These are phyloP conservation scores for Leptomonas seymouri DNA, from an alignment of 208 protist species.

Conservation along the genomic window DNA sequence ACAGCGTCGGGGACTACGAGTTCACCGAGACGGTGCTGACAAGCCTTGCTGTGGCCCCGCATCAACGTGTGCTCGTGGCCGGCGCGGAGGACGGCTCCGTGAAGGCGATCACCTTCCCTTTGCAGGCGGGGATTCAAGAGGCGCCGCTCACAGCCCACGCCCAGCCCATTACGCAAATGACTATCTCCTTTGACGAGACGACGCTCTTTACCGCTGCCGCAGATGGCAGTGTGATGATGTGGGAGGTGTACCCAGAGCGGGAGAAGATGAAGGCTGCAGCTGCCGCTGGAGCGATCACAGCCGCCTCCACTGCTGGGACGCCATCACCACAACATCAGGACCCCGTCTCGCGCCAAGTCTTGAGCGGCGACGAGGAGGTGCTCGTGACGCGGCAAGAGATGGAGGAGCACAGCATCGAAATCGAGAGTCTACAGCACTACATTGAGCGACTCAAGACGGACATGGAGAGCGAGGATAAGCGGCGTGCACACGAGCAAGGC, in stretches of 20 bases:
- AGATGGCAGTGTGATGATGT: conserved; percentile 92
- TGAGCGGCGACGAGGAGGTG: conserved; percentile 81
- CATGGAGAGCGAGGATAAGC: conserved; percentile 94
- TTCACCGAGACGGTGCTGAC: conserved; percentile 73
- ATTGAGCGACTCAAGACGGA: conserved; percentile 93
- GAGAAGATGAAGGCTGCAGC: conserved; percentile 38
- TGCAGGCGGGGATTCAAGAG: conserved; percentile 78
- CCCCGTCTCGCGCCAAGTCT: conserved; percentile 20
- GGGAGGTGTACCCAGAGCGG: conserved; percentile 84
- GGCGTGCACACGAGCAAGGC: conserved; percentile 91
- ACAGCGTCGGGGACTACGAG: conserved; percentile 72
- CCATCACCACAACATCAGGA: conserved; percentile 31
- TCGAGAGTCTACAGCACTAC: conserved; percentile 84
- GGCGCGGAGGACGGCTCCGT: conserved; percentile 91
- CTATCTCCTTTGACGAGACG: conserved; percentile 91
- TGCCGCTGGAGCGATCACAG: background rate
- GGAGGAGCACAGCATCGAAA: conserved; percentile 88
- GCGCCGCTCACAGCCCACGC: conserved; percentile 71
- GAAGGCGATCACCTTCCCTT: conserved; percentile 91
- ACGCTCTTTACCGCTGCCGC: conserved; percentile 89
- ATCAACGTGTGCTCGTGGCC: conserved; percentile 91
- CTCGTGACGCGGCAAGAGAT: conserved; percentile 94
- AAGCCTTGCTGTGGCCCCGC: conserved; percentile 76
- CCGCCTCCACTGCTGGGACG: conserved; percentile 14
- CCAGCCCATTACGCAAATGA: conserved; percentile 76